Evolutionary conservation across 2,329 filamentous ascomycete species (phyloP).

Genomic region (Plenodomus tracheiphilus): DNA sequence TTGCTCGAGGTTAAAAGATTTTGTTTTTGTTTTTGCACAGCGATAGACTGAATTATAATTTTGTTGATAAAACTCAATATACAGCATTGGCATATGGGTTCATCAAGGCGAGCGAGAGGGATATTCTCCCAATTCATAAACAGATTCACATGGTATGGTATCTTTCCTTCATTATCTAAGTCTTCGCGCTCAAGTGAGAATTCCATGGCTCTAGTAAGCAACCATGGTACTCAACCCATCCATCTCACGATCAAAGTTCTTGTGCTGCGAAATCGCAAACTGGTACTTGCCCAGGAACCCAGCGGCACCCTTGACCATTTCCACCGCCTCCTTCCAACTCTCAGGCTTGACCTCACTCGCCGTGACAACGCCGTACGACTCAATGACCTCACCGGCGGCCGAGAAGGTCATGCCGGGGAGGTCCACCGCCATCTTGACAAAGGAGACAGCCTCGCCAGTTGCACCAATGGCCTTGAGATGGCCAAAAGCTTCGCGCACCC

Average conservation of each 20-base stretch:
- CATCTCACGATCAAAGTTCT: slow-evolving; percentile 73
- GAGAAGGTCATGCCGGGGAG: slow-evolving; percentile 56
- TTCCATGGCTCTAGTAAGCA: too few species aligned
- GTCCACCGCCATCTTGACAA: slow-evolving; percentile 58
- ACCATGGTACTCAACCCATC: slow-evolving; percentile 69
- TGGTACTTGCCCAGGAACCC: slow-evolving; percentile 74
- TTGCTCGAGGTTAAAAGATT: too few species aligned
- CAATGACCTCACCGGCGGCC: slow-evolving; percentile 56
- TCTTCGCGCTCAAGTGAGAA: too few species aligned
- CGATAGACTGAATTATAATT: too few species aligned
- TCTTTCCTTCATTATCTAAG: too few species aligned
- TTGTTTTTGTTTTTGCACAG: too few species aligned
- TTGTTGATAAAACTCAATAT: too few species aligned
- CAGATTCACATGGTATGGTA: too few species aligned
- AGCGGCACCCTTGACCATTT: slow-evolving; percentile 67
- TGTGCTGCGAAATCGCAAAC: slow-evolving; percentile 70
- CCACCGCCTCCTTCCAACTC: slow-evolving; percentile 63
- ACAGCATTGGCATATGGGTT: too few species aligned
- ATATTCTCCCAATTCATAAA: too few species aligned
- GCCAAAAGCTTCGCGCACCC: slow-evolving; percentile 78
- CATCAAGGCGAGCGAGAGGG: too few species aligned
- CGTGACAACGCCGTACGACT: slow-evolving; percentile 80
- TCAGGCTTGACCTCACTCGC: slow-evolving; percentile 57
- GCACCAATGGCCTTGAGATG: slow-evolving; percentile 80
- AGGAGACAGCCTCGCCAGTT: slow-evolving; percentile 69